A percentile compares a stretch with the other conserved stretches of the same genome.
Evolutionary conservation across 2,329 filamentous ascomycete species (phyloP).

Genomic region (Grosmannia huntii): DNA sequence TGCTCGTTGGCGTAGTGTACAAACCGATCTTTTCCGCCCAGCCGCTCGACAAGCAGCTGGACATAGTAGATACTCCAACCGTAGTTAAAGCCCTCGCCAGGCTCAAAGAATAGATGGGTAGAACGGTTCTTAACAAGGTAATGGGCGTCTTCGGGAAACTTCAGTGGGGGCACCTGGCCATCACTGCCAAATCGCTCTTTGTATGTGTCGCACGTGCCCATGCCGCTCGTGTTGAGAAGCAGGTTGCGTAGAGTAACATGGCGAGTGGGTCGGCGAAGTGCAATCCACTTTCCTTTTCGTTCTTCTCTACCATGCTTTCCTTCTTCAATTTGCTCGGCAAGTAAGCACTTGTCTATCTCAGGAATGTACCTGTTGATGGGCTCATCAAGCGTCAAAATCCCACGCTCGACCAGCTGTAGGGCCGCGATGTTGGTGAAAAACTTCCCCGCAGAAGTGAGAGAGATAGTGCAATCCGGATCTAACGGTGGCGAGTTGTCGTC

Average conservation of each 20-base stretch:
- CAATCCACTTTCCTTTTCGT: background rate
- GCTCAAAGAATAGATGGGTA: conserved; percentile 6
- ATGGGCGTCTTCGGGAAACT: background rate
- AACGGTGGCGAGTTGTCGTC: background rate
- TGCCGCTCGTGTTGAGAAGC: background rate
- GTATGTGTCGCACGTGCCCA: background rate
- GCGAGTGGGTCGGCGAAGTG: background rate
- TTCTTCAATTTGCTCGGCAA: background rate
- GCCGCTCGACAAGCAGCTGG: conserved; percentile 6
- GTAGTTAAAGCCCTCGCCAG: conserved; percentile 4
- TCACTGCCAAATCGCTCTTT: background rate
- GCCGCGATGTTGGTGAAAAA: conserved; percentile 6
- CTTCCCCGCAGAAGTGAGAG: conserved; percentile 4
- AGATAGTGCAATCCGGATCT: conserved; percentile 5
- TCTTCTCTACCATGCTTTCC: background rate
- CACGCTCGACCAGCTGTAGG: conserved; percentile 6
- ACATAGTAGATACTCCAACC: conserved; percentile 6
- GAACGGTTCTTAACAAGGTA: background rate
- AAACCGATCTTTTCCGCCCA: conserved; percentile 1
- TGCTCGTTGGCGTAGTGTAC: conserved; percentile 1
- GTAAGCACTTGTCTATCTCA: conserved; percentile 2
- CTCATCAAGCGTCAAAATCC: conserved; percentile 2
- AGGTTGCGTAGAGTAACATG: background rate
- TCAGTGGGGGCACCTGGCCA: background rate
- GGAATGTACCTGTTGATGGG: conserved; percentile 2